Base-by-base conservation (phyloP, 177 flowering plant genomes). In the Vitis hybrid region DNA sequence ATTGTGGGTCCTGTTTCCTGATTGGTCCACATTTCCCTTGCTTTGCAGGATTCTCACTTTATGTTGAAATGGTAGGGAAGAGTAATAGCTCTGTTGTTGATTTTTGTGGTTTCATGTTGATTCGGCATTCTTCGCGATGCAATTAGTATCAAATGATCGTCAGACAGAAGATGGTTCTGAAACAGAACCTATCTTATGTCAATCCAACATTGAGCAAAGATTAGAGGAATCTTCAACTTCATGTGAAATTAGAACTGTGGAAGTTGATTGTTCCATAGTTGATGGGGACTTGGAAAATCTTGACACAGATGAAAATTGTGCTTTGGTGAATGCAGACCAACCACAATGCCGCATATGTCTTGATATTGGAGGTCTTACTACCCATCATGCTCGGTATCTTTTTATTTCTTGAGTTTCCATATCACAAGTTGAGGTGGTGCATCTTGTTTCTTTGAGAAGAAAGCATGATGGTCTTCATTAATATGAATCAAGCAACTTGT, bases 331-430 rank as follows among this genome's bases (percentile, higher is more conserved):
- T 73, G 67, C 80, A 29, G 98, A 93, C 60, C 92, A 87, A 67
- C 91, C 89, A 55, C 97, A 87, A 49, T 95, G 99, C 77, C 91
- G 99, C 55, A 95, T 95, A 74, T 95, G 99, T 85, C 92, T 95
- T 77, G 99, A 95, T 72, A 78, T 14, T 72, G 98, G 77, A 90
- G 98, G 96, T 93, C 59, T 19, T 75, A 71, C 58, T 72, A n/a
- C 59, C 57, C 55, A 59, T 69, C 65, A 5, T 26, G 16, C 71
- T 70, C 59, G 31, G 53, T 76, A 55, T 39, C 66, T 14, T 33
- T 68, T 67, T 51, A 14, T 60, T 53, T 22, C 60, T 67, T 65
- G 18, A 18, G 66, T 68, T 74, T 53, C 11, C 12, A 15, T 29
- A 12, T 60, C 50, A 19, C n/a, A 39, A 63, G 58, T 55, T 51